phyloP scores from a whole-genome alignment of 2,329 filamentous ascomycete species.

The Trichoderma afroharzianum region DNA sequence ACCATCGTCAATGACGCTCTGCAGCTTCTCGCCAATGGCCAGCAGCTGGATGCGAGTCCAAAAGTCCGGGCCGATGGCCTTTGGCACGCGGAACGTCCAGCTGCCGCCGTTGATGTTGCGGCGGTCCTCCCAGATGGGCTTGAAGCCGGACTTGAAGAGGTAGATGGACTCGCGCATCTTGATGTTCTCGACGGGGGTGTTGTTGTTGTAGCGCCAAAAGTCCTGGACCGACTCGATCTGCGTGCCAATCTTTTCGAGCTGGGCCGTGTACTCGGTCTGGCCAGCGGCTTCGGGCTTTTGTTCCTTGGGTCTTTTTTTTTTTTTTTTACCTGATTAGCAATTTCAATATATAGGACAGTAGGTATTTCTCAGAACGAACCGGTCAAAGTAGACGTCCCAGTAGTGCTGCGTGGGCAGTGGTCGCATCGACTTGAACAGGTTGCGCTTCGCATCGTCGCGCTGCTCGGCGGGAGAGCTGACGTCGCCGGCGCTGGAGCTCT shows the following conservation, averaged over 20 bases:
- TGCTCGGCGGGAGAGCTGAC: conserved; percentile 67
- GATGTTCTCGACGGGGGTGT: conserved; percentile 71
- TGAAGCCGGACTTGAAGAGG: conserved; percentile 74
- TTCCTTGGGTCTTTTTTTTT: background rate
- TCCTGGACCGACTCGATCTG: conserved; percentile 79
- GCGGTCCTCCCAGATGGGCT: conserved; percentile 78
- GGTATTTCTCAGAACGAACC: conserved; percentile 32
- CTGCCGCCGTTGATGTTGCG: conserved; percentile 82
- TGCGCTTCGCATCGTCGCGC: conserved; percentile 77
- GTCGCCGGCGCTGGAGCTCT: conserved; percentile 55
- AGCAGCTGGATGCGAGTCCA: conserved; percentile 80
- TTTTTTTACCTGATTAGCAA: background rate
- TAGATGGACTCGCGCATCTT: conserved; percentile 75
- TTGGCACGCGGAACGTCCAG: conserved; percentile 89
- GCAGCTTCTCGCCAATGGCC: conserved; percentile 77
- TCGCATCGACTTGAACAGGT: conserved; percentile 71
- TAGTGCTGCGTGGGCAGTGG: conserved; percentile 75
- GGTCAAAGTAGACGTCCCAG: conserved; percentile 69
- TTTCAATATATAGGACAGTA: background rate
- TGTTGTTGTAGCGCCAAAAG: conserved; percentile 81
- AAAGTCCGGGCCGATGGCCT: conserved; percentile 66
- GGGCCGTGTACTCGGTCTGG: conserved; percentile 47
- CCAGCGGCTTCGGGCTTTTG: conserved; percentile 40
- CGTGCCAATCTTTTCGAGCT: conserved; percentile 59
- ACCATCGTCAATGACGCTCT: conserved; percentile 69